phyloP scores from a whole-genome alignment of 768 basidiomycete species.

The Chalciporus piperatus region DNA sequence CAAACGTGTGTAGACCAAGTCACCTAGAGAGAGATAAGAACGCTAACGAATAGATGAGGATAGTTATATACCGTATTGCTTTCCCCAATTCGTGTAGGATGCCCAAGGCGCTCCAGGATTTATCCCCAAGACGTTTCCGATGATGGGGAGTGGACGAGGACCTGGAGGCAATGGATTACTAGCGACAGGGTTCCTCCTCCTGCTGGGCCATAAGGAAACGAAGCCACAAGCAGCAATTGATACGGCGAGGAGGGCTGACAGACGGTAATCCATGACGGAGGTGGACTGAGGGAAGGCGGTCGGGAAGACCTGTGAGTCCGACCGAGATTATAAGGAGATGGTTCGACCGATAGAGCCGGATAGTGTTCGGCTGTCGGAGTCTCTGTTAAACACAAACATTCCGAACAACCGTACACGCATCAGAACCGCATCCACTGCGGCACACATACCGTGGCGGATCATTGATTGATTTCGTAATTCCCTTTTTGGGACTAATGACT shows the following conservation, averaged over 20 bases:
- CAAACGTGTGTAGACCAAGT: conserved; percentile 36
- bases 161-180: conserved; percentile 43
- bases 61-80: conserved; percentile 23
- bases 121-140: conserved; percentile 31
- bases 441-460: not conserved
- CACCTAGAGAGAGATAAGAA: conserved; percentile 20
- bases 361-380: conserved; percentile 8
- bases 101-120: conserved; percentile 28
- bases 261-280: conserved; percentile 11
- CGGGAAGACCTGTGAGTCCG: not conserved
- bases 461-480: not conserved
- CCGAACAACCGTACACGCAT: too few relatives aligned
- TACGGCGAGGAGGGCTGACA: conserved; percentile 9
- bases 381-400: too few relatives aligned
- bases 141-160: conserved; percentile 42
- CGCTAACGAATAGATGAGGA: conserved; percentile 10
- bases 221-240: conserved; percentile 8
- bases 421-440: too few relatives aligned
- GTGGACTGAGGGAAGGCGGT: not conserved
- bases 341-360: too few relatives aligned
- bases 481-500: not conserved
- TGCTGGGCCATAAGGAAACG: conserved; percentile 3
- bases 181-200: not conserved
- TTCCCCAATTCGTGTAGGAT: conserved; percentile 32
- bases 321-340: not conserved